Evolutionary conservation across 2,329 filamentous ascomycete genomes (phyloP), one percentile per base, ranked within the genome.

Genomic region (Microdochium nivale): DNA sequence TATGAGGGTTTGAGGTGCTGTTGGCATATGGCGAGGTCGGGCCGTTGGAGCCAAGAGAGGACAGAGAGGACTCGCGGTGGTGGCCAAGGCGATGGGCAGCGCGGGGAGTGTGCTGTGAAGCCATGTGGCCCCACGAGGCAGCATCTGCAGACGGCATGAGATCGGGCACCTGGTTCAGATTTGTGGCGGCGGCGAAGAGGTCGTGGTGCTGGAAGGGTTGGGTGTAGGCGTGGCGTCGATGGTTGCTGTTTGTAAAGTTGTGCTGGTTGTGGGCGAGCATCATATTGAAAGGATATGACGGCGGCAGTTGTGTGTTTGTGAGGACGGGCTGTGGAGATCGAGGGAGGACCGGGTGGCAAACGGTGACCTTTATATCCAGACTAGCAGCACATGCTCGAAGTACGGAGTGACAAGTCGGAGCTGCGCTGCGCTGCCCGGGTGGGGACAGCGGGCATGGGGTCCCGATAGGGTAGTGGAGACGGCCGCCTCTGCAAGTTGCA

Each of bases 31-130:
- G 80, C 19, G 81, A 84, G 0, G 75, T 71, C 19, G 81, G 81
- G n/a, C 77, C 79, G 33, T 77, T 73, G 0, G 81, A 84, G 11
- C 78, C 79, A 40, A 83, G 59, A 0, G 81, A 84, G 0, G 81
- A 84, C 35, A 81, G 67, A 7, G 80, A 84, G 2, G 80, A 79
- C 56, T 84, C 80, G 57, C 81, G 76, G 47, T 84, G 73, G 59
- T 84, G 81, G 25, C 71, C 60, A 35, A 72, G 62, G 16, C 71
- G 69, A 52, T 59, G 60, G 23, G 58, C 37, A 40, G 58, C 57
- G 51, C 60, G 59, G 19, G 62, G 60, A n/a, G 60, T 63, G 40
- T 62, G 60, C 48, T 55, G 54, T 33, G 53, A 49, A 33, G 62
- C 60, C 53, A 44, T 51, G 21, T 59, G 59, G 32, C 63, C 53